Conservation (phyloP, 352 stramenopile species). For the Achlya hypogyna region DNA sequence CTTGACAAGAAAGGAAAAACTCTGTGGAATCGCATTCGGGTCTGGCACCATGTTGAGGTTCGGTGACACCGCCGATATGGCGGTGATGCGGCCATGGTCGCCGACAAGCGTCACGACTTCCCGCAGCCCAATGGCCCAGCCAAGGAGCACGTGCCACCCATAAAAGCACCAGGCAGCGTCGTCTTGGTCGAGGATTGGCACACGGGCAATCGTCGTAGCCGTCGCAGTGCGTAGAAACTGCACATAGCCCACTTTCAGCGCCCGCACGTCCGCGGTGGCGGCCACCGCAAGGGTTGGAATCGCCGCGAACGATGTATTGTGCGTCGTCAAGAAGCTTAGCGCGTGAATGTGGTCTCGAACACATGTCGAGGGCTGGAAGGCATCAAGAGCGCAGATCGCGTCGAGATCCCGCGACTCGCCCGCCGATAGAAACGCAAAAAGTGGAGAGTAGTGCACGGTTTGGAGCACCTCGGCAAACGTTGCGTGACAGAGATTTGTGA, state of each 20-base stretch:
- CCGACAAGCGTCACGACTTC: slow-evolving; percentile 13
- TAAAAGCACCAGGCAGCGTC: background rate
- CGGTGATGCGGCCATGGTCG: background rate
- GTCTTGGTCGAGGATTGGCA: background rate
- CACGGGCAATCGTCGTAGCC: background rate
- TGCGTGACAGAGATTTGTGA: background rate
- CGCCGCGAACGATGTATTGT: background rate
- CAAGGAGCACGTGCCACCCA: slow-evolving; percentile 1
- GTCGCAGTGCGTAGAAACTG: background rate
- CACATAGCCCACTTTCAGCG: background rate
- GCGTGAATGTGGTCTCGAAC: background rate
- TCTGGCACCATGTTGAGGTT: background rate
- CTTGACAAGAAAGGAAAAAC: background rate
- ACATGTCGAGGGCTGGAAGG: background rate
- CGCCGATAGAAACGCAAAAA: background rate
- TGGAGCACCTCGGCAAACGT: background rate
- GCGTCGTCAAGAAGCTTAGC: background rate
- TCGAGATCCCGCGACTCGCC: background rate
- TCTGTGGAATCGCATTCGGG: background rate
- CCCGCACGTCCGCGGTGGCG: background rate
- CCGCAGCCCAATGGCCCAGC: background rate
- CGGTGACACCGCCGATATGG: background rate
- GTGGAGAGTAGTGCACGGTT: background rate
- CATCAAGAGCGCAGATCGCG: background rate
- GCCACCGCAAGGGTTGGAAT: background rate